Base-by-base conservation (phyloP, 129 eudicot genomes). In the Helichrysum umbraculigerum region DNA sequence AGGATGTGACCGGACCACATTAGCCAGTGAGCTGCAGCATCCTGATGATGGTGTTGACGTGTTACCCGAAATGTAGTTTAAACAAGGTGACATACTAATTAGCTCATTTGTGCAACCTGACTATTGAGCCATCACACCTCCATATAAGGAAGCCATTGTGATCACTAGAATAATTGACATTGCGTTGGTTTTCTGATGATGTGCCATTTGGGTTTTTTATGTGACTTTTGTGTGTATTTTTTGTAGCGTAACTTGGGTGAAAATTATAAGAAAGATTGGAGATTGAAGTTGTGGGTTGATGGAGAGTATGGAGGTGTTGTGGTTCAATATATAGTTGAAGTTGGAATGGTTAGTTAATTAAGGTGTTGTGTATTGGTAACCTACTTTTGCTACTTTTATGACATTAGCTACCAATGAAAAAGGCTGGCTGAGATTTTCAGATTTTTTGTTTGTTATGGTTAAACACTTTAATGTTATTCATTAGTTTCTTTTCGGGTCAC, bases 1-100 rank as follows among this genome's bases (percentile, higher is more conserved):
- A 15, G 96, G 90, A 63, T 85, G 87, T 8, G 87, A 68, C 66
- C 10, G 78, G 22, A 80, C 90, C 52, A 86, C 78, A 2, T 47
- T 86, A 30, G 74, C 62, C 7, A 86, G 87, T 67, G 81, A 85
- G 1, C 83, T 60, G 76, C 90, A 86, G 28, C 90, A 86, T 19
- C 70, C 51, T 11, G 87, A 12, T 9, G 87, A 47, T 7, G 90
- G 90, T 1, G 81, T 80, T 0, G 90, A 37, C 0, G 83, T 52
- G 63, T 78, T 83, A 2, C 90, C 87, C 3, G 81, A 39, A 4
- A 86, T 80, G 68, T 71, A 86, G 37, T 51, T 75, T 8, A 86
- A 75, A 54, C 90, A 86, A 19, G 90, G 85, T 9, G 90, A 78
- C 72, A 86, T 12, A 29, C 85, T 70, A 25, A 86, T 42, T 50